These are phyloP conservation scores for Lachancea quebecensis DNA, from an alignment of 805 yeast species.

Conservation along the genomic window DNA sequence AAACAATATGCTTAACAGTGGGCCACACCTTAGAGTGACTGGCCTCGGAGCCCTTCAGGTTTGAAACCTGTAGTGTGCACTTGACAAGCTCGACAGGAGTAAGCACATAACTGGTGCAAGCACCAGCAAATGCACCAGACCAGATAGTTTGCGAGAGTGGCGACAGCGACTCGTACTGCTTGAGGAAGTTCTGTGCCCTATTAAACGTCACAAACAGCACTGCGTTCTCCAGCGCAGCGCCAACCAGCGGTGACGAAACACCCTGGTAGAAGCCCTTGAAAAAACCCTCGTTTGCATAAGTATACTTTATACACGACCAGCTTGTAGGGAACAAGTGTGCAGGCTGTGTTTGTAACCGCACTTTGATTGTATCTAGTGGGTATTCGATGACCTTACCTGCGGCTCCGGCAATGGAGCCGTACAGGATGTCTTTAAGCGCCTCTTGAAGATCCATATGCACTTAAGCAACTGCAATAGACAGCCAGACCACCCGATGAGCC, in stretches of 20 bases:
- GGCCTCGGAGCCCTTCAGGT: constrained; percentile 27
- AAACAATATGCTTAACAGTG: constrained; percentile 38
- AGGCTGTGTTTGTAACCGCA: constrained; percentile 74
- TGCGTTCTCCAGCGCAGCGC: constrained; percentile 88
- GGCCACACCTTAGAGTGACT: constrained; percentile 31
- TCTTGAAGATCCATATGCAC: constrained; percentile 9
- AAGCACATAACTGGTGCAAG: constrained; percentile 71
- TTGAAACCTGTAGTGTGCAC: constrained; percentile 73
- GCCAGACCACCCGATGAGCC: too few relatives aligned
- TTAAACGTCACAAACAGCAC: constrained; percentile 65
- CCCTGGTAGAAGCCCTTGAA: constrained; percentile 70
- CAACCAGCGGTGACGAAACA: constrained; percentile 71
- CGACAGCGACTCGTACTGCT: constrained; percentile 21
- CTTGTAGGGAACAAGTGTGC: constrained; percentile 52
- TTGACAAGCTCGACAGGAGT: constrained; percentile 92
- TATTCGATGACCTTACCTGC: constrained; percentile 79
- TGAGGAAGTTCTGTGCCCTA: constrained; percentile 35
- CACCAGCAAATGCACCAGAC: constrained; percentile 80
- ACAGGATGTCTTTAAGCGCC: constrained; percentile 31
- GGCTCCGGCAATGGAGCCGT: constrained; percentile 59
- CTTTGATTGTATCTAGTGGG: constrained; percentile 91
- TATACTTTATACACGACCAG: constrained; percentile 53
- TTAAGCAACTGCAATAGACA: background rate
- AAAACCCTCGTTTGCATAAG: constrained; percentile 63
- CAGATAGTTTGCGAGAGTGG: constrained; percentile 41